These are phyloP conservation scores for Ilyonectria destructans DNA, from an alignment of 2,329 filamentous ascomycete species.

Conservation along the genomic window DNA sequence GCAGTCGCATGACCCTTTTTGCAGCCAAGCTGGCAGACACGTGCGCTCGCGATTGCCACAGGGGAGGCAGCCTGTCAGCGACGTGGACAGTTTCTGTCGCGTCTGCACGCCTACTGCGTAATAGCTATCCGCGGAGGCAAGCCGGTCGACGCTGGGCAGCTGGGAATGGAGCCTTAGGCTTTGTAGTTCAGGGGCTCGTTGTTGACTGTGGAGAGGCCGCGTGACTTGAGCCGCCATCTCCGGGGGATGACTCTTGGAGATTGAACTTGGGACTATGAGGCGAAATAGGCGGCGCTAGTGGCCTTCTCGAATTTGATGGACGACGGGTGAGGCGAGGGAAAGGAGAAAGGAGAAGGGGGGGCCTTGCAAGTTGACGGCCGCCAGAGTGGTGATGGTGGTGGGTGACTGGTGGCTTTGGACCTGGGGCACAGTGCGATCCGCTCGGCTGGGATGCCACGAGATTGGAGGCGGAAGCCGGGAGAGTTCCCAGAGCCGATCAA, in stretches of 20 bases:
- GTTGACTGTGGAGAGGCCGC: conserved; percentile 36
- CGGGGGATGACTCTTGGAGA: conserved; percentile 34
- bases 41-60: conserved; percentile 13
- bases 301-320: conserved; percentile 48
- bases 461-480: conserved; percentile 27
- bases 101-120: not conserved
- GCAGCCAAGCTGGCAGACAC: conserved; percentile 12
- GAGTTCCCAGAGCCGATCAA: conserved; percentile 19
- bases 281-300: conserved; percentile 38
- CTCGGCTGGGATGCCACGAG: conserved; percentile 31
- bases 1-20: conserved; percentile 23
- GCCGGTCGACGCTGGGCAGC: not conserved
- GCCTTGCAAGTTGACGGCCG: conserved; percentile 10
- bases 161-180: conserved; percentile 10
- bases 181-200: conserved; percentile 37
- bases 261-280: conserved; percentile 32
- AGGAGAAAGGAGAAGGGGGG: conserved; percentile 28
- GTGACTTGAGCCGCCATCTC: conserved; percentile 51
- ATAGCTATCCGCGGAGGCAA: conserved; percentile 14
- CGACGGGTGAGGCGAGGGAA: conserved; percentile 26
- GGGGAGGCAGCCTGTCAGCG: conserved; percentile 8
- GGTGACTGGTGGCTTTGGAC: conserved; percentile 6
- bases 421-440: conserved; percentile 37
- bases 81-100: not conserved
- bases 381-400: conserved; percentile 7